Conservation (phyloP, 371 early-diverging fungal species). For the Quaeritorhiza haematococci region DNA sequence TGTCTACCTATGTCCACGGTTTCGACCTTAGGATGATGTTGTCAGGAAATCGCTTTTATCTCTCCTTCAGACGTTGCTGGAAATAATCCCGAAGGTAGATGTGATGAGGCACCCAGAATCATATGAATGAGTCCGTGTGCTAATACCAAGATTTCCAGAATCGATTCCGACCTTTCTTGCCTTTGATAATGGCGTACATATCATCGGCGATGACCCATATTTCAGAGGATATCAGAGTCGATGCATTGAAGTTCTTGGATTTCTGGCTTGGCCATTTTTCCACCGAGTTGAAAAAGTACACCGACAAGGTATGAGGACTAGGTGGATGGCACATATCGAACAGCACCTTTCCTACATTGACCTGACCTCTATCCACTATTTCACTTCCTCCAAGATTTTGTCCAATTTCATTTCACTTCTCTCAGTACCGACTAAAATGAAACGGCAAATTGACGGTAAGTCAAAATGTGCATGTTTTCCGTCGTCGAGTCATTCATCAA, state of each 20-base stretch:
- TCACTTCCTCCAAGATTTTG: background rate
- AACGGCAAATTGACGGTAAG: no score
- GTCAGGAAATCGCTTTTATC: conserved; percentile 44
- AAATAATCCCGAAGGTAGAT: conserved; percentile 11
- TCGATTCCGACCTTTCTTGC: conserved; percentile 72
- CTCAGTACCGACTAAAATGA: no score
- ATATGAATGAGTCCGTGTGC: background rate
- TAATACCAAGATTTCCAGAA: conserved; percentile 21
- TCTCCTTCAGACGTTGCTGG: conserved; percentile 20
- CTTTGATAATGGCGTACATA: conserved; percentile 70
- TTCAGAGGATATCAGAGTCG: conserved; percentile 73
- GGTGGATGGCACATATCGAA: no score
- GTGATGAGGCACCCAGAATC: background rate
- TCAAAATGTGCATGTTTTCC: no score
- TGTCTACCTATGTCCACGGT: conserved; percentile 2
- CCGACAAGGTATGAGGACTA: conserved; percentile 15
- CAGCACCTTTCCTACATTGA: no score
- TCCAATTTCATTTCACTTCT: background rate
- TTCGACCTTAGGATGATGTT: conserved; percentile 36
- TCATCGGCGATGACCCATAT: conserved; percentile 90
- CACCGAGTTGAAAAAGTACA: conserved; percentile 2
- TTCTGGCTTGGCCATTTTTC: conserved; percentile 55
- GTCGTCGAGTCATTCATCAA: no score
- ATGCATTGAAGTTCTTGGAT: conserved; percentile 73
- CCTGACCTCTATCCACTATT: background rate